Conservation (phyloP, 805 yeast genomes). For the Ogataea naganishii region DNA sequence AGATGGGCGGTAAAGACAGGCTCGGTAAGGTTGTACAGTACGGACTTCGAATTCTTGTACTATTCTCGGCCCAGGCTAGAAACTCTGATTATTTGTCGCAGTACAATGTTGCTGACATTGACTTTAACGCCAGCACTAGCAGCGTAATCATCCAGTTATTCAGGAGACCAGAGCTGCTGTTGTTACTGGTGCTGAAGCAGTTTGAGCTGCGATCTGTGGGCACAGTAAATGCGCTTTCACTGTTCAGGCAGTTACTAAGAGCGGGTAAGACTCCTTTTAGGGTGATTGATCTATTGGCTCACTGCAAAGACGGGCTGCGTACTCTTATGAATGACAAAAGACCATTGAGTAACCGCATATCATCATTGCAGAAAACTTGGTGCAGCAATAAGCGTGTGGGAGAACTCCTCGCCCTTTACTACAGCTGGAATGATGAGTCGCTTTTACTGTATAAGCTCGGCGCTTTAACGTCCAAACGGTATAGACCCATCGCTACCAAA, state of each 20-base stretch:
- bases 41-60: conserved; percentile 40
- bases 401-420: conserved; percentile 49
- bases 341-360: conserved; percentile 1
- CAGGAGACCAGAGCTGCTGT: conserved; percentile 19
- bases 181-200: conserved; percentile 28
- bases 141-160: conserved; percentile 16
- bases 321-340: conserved; percentile 5
- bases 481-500: conserved; percentile 32
- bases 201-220: conserved; percentile 32
- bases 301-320: conserved; percentile 18
- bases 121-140: conserved; percentile 18
- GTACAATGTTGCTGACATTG: conserved; percentile 7
- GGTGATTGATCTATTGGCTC: conserved; percentile 27
- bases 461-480: conserved; percentile 27
- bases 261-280: conserved; percentile 66
- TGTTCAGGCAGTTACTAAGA: conserved; percentile 60
- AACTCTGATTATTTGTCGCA: conserved; percentile 11
- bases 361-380: conserved; percentile 21
- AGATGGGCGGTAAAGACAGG: conserved; percentile 63
- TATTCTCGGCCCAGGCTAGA: conserved; percentile 35
- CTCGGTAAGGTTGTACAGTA: conserved; percentile 58
- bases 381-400: conserved; percentile 38
- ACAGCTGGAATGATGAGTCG: conserved; percentile 58
- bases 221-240: conserved; percentile 37
- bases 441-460: conserved; percentile 46